Percentiles rank a stretch among this genome's conserved stretches.
Evolutionary conservation across 1,284 basidiomycete genomes (phyloP).

Genomic region (Kwoniella shivajii): DNA sequence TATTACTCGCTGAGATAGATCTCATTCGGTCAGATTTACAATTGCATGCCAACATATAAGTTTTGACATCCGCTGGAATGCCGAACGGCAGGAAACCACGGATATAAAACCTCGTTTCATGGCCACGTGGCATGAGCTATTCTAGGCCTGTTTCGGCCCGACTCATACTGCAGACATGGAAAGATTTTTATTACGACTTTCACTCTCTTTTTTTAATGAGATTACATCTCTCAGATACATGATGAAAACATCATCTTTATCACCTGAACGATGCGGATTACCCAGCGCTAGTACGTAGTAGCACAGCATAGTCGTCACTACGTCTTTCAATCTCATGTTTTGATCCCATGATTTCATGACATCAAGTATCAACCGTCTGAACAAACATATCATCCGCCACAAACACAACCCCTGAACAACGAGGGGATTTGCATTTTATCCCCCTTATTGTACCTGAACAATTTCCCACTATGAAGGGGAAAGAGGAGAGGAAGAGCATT

Average conservation of each 20-base stretch:
- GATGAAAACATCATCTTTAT: too few species aligned
- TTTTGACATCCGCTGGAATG: too few species aligned
- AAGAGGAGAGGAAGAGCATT: background rate
- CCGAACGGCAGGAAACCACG: too few species aligned
- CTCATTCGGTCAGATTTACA: too few species aligned
- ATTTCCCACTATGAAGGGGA: too few species aligned
- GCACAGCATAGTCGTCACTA: background rate
- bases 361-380: constrained; percentile 2
- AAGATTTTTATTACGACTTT: background rate
- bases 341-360: background rate
- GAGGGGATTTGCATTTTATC: background rate
- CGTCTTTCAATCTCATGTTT: background rate
- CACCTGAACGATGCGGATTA: too few species aligned
- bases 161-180: too few species aligned
- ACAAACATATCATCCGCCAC: constrained; percentile 8
- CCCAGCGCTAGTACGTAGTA: too few species aligned
- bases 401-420: background rate
- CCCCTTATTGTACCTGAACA: background rate
- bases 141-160: constrained; percentile 3
- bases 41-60: too few species aligned
- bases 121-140: background rate
- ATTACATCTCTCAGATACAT: background rate
- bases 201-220: background rate
- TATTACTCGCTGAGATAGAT: too few species aligned
- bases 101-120: constrained; percentile 6